Percentiles rank a stretch among this genome's conserved stretches.
These are phyloP conservation scores for Pseudisothecium myosuroides DNA, from an alignment of 225 moss, liverwort and hornwort genomes.

Conservation along the genomic window DNA sequence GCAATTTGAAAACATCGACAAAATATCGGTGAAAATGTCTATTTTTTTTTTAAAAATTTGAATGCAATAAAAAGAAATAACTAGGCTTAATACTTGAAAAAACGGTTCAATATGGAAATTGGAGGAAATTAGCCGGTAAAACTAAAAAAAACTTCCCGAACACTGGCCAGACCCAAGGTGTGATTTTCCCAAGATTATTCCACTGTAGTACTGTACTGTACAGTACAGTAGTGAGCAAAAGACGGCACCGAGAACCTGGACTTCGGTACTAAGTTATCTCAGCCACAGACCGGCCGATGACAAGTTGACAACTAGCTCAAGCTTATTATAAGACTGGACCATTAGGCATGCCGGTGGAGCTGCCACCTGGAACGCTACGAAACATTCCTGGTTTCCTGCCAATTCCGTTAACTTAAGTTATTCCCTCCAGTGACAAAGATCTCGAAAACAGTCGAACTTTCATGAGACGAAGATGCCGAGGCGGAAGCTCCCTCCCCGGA, in stretches of 20 bases:
- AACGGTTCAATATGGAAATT: too few species aligned
- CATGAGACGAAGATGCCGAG: background rate
- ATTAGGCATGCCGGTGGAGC: background rate
- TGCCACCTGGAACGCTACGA: background rate
- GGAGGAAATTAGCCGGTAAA: too few species aligned
- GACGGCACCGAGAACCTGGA: background rate
- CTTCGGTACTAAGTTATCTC: too few species aligned
- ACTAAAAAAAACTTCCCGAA: too few species aligned
- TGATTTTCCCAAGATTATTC: background rate
- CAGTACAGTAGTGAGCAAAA: background rate
- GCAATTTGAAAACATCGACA: too few species aligned
- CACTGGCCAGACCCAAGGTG: too few species aligned
- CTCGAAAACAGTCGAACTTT: background rate
- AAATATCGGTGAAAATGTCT: too few species aligned
- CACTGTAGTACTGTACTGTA: background rate
- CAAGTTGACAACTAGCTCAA: too few species aligned
- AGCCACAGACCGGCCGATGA: too few species aligned
- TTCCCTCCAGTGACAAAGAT: background rate
- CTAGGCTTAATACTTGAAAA: too few species aligned
- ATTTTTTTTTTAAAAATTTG: too few species aligned
- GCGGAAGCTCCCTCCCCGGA: background rate
- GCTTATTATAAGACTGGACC: background rate
- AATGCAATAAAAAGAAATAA: too few species aligned
- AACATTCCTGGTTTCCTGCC: background rate
- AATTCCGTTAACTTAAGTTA: background rate